Evolutionary conservation across 1,139 yeast genomes (phyloP), one percentile per base, ranked within the genome.

Genomic region (Kodamaea sp.): DNA sequence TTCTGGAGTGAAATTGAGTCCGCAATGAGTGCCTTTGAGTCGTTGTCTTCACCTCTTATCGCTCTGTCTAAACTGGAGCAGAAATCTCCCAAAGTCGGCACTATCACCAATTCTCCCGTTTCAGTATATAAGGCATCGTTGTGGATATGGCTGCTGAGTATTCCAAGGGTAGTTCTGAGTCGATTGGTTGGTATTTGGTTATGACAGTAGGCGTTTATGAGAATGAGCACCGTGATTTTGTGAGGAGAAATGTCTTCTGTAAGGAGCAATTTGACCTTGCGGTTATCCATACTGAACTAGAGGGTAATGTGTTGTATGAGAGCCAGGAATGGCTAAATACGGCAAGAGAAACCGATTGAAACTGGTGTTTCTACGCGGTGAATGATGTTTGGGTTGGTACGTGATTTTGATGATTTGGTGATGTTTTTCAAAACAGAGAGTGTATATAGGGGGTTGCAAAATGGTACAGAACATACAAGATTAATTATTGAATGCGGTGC

Each of bases 161-260:
- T 41, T 4, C 42, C 32, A 11, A 59, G 33, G 4, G 53, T 42
- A 9, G 45, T 36, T 13, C 39, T 34, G 23, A 41, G 29, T 19
- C 34, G 33, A 16, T 26, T 15, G 11, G 32, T 32, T 3, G 51
- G 57, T 5, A 61, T 37, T 26, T 33, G 30, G 13, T 46, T 37
- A 22, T 46, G 30, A 26, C 59, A 37, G 44, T 62, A 61, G 8
- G 57, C 45, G 29, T 42, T 46, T 7, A 55, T 44, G 8, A 58
- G 42, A 13, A 55, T 42, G 7, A 63, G 43, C 1, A 64, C 38
- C 8, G 66, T 60, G 7, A 66, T 50, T 30, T 59, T 62, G 30
- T 60, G 65, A 4, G 71, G 70, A 13, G 68, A 61, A 10, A 66
- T 42, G 37, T 60, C 67, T 35, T 64, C 70, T 3, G 66, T 53